phyloP scores from a whole-genome alignment of 164 flowering plant genomes.

The Vitis riparia region DNA sequence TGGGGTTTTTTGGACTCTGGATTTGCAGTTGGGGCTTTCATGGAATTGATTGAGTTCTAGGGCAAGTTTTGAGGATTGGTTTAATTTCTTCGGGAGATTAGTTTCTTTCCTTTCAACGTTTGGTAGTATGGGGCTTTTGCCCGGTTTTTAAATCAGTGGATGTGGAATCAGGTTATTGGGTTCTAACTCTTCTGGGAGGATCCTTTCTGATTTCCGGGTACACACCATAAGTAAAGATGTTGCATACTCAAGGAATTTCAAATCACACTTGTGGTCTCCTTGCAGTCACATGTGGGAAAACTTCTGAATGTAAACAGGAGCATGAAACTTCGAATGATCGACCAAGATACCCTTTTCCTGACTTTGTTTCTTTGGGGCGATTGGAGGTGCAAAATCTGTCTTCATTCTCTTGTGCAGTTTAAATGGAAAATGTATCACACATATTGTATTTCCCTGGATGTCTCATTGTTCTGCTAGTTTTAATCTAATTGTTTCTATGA shows the following conservation, averaged over 20 bases:
- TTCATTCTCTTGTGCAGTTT: neutral
- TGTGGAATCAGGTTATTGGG: neutral
- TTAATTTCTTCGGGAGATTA: neutral
- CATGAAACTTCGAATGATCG: conserved; percentile 25
- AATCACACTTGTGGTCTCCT: conserved; percentile 61
- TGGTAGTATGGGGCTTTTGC: neutral
- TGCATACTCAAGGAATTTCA: conserved; percentile 53
- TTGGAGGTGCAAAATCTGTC: conserved; percentile 53
- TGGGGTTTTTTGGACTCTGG: neutral
- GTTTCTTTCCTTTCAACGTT: neutral
- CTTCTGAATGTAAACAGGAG: conserved; percentile 28
- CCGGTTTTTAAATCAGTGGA: neutral
- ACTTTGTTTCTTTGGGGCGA: conserved; percentile 69
- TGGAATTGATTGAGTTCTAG: neutral
- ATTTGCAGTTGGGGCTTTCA: neutral
- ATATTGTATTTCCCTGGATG: neutral
- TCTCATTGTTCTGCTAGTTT: neutral
- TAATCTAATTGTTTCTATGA: neutral
- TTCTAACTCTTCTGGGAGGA: neutral
- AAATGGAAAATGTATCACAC: neutral
- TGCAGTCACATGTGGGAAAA: conserved; percentile 50
- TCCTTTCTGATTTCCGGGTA: no score
- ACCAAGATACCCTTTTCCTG: conserved; percentile 57
- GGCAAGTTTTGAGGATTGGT: neutral
- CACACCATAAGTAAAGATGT: conserved; percentile 33